Evolutionary conservation across 1,284 basidiomycete genomes (phyloP).

Genomic region (Stygiomarasmius scandens): DNA sequence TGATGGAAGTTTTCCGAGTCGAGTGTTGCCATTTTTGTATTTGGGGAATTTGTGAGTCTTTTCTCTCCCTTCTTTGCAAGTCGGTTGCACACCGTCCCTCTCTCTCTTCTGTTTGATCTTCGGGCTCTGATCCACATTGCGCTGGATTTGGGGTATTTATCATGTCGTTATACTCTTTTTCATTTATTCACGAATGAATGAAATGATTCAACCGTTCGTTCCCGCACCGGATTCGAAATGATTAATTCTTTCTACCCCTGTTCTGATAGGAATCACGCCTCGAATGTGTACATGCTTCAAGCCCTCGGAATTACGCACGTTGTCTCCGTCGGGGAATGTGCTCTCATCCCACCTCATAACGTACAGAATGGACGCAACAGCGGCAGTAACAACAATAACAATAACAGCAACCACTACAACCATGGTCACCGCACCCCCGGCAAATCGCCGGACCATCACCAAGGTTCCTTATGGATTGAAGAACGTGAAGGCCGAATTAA

Average conservation of each 20-base stretch:
- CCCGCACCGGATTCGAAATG: too few relatives aligned
- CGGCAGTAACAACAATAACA: background rate
- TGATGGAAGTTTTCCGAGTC: conserved; percentile 94
- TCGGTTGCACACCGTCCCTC: too few relatives aligned
- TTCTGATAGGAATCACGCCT: conserved; percentile 77
- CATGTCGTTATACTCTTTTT: conserved; percentile 2
- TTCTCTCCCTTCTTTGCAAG: conserved; percentile 8
- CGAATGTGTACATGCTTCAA: conserved; percentile 94
- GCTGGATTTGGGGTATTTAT: too few relatives aligned
- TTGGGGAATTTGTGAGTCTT: conserved; percentile 86
- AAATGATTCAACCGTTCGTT: background rate
- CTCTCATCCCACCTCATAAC: conserved; percentile 73
- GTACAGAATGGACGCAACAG: conserved; percentile 15
- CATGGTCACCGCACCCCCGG: conserved; percentile 42
- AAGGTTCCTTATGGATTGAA: conserved; percentile 85
- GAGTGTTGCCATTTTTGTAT: conserved; percentile 93
- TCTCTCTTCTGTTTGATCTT: too few relatives aligned
- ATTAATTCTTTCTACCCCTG: too few relatives aligned
- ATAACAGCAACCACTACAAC: background rate
- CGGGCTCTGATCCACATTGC: conserved; percentile 1
- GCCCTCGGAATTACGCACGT: conserved; percentile 97
- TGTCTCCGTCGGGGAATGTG: conserved; percentile 95
- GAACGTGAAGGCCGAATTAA: conserved; percentile 86
- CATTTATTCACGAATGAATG: conserved; percentile 9
- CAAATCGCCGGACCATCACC: conserved; percentile 50